Evolutionary conservation across 345 rosid species (phyloP).

Genomic region (Brassica carinata): DNA sequence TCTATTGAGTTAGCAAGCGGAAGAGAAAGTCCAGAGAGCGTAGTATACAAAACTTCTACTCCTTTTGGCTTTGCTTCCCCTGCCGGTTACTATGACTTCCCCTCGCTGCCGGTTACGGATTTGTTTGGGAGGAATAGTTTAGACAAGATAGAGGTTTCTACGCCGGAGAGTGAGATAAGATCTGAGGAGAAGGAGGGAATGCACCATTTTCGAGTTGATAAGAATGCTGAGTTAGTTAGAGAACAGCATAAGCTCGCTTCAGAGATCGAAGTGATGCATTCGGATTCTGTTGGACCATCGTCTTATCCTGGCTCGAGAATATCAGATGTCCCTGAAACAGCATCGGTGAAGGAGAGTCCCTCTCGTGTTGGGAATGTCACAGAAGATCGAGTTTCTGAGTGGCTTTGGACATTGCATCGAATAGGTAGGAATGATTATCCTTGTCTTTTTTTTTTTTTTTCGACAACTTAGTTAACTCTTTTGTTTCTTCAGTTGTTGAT

Average conservation of each 20-base stretch:
- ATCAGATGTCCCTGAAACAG: constrained; percentile 59
- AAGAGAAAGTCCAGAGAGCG: constrained; percentile 59
- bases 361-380: constrained; percentile 46
- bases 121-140: constrained; percentile 69
- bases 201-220: constrained; percentile 79
- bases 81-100: constrained; percentile 61
- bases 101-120: constrained; percentile 69
- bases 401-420: constrained; percentile 94
- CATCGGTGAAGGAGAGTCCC: constrained; percentile 49
- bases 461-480: constrained; percentile 15
- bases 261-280: constrained; percentile 62
- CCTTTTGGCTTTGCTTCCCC: constrained; percentile 45
- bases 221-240: constrained; percentile 73
- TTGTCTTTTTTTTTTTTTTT: not conserved
- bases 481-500: constrained; percentile 70
- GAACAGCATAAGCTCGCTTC: constrained; percentile 58
- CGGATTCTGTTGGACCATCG: constrained; percentile 41
- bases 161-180: constrained; percentile 47
- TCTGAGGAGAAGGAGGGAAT: constrained; percentile 53
- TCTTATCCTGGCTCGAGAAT: constrained; percentile 50
- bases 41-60: constrained; percentile 52
- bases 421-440: constrained; percentile 55
- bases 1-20: constrained; percentile 58
- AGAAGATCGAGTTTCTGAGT: constrained; percentile 76
- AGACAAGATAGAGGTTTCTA: constrained; percentile 46